These are phyloP conservation scores for Sclerotinia nivalis DNA, from an alignment of 2,329 filamentous ascomycete species.

Conservation along the genomic window DNA sequence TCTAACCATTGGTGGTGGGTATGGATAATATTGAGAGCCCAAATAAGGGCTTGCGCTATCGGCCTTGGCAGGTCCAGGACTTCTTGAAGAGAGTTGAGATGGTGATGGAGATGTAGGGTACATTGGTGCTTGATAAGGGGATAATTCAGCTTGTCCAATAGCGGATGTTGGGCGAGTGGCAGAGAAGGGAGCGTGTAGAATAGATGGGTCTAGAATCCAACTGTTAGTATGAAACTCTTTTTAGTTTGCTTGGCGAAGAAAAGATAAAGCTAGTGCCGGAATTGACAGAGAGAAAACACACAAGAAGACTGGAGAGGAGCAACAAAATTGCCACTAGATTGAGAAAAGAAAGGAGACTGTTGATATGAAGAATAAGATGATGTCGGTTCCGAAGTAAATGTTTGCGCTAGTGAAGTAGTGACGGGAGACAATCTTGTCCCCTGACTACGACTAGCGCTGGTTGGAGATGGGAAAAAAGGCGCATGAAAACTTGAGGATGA, in stretches of 20 bases:
- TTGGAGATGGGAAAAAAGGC: conserved; percentile 32
- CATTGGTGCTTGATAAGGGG: conserved; percentile 36
- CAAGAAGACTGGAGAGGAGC: conserved; percentile 54
- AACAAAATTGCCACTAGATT: conserved; percentile 54
- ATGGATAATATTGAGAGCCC: conserved; percentile 38
- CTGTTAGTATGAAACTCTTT: conserved; percentile 33
- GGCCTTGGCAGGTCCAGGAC: conserved; percentile 36
- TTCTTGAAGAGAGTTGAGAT: conserved; percentile 38
- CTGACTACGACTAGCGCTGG: conserved; percentile 31
- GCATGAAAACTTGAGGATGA: conserved; percentile 34
- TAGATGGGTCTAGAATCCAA: conserved; percentile 39
- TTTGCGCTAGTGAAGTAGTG: conserved; percentile 26
- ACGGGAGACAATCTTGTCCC: conserved; percentile 33
- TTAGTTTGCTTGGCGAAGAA: conserved; percentile 11
- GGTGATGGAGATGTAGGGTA: conserved; percentile 40
- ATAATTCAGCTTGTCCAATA: conserved; percentile 33
- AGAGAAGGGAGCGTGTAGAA: conserved; percentile 38
- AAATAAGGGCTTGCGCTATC: conserved; percentile 41
- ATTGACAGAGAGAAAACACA: conserved; percentile 51
- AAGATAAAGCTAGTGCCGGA: conserved; percentile 26
- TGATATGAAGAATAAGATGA: conserved; percentile 33
- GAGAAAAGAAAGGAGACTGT: conserved; percentile 52
- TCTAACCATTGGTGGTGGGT: conserved; percentile 32
- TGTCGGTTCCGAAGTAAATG: conserved; percentile 30
- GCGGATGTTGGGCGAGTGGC: conserved; percentile 33